These are phyloP conservation scores for Diaporthe amygdali DNA, from an alignment of 2,329 filamentous ascomycete species.

Conservation along the genomic window DNA sequence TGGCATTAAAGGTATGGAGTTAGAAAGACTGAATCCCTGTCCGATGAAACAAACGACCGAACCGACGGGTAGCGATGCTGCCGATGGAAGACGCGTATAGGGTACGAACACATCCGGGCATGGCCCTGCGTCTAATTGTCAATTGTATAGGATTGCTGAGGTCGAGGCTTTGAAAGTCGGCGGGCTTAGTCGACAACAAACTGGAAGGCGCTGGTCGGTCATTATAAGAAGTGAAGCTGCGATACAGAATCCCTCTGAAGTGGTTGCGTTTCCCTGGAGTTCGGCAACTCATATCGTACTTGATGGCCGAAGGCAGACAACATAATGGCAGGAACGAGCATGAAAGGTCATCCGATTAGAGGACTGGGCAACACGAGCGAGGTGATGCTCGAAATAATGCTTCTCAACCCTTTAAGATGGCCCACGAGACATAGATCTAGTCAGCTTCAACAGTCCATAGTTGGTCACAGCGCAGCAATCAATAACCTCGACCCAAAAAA, in stretches of 20 bases:
- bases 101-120: background rate
- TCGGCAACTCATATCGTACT: no score
- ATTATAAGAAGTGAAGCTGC: background rate
- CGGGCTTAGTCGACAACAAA: background rate
- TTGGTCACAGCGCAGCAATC: background rate
- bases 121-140: background rate
- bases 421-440: background rate
- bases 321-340: background rate
- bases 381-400: background rate
- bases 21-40: background rate
- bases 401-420: no score
- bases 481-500: background rate
- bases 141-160: background rate
- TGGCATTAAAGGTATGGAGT: background rate
- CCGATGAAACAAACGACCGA: background rate
- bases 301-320: background rate
- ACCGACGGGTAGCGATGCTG: background rate
- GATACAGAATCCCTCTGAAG: no score
- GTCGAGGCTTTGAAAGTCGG: background rate
- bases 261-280: background rate
- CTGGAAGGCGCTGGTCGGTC: background rate
- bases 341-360: no score
- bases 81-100: background rate
- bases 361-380: background rate
- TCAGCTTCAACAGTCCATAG: background rate